Base-by-base conservation (phyloP, 2,329 filamentous ascomycete genomes). In the Drechmeria coniospora region DNA sequence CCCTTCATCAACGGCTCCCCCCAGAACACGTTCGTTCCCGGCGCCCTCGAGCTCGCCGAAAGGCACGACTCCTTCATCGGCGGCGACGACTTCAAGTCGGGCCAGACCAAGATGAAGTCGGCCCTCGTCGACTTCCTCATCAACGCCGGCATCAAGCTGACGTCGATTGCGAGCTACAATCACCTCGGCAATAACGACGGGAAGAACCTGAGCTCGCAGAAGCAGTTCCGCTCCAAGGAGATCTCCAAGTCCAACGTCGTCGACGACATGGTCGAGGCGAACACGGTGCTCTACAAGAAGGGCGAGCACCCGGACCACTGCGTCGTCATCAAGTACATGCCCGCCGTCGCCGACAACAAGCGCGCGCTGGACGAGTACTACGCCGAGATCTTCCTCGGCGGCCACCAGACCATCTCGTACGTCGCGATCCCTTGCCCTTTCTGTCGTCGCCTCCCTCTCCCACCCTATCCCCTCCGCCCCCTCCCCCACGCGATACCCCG, bases 321-420 rank as follows among this genome's bases (percentile, higher is more conserved):
- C 34, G 90, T 98, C 34, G 90, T 98, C 44, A 98, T 98, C 74
- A 98, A 98, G 73, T 98, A 98, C 67, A 93, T 98, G 86, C 90
- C 90, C 20, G 83, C 86, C 37, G 90, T 98, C 26, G 90, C 90
- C 36, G 90, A 98, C 62, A 92, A 94, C 71, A 98, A 98, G 74
- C 84, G 90, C 51, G 90, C 90, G 30, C 69, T 98, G 30, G 90
- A 98, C 49, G 90, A 98, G 68, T 98, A 98, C 71, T 94, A 94
- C 44, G 90, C 84, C 31, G 87, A 98, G 68, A 95, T 98, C 59
- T 98, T 98, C 71, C 71, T 95, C 60, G 90, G 90, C 41, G 90
- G 90, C 23, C 90, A 95, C 61, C 90, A 98, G 66, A 95, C 84
- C 44, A 98, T 98, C 53, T 78, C 73, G 65, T 73, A 54, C 63